Conservation (phyloP, 345 rosid genomes). For the Arabidopsis arenosa region DNA sequence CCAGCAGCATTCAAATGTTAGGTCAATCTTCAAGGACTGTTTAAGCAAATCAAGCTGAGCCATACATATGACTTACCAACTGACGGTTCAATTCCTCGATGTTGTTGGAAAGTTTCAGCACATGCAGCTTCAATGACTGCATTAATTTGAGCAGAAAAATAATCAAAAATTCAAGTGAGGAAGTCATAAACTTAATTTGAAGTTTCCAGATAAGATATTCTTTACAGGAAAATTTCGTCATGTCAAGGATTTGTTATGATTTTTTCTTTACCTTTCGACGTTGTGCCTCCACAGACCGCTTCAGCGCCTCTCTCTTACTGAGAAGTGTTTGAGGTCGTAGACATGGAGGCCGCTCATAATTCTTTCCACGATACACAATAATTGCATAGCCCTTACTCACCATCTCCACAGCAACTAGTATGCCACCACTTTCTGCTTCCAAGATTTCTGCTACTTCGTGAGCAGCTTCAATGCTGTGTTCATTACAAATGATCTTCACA, state of each 20-base stretch:
- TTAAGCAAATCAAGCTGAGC: constrained; percentile 29
- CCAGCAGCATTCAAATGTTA: constrained; percentile 36
- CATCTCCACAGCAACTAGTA: constrained; percentile 79
- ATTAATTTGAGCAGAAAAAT: constrained; percentile 24
- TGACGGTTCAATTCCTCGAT: constrained; percentile 64
- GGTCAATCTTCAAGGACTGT: constrained; percentile 10
- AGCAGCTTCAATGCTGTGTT: constrained; percentile 62
- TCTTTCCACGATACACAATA: constrained; percentile 91
- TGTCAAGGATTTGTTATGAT: constrained; percentile 10
- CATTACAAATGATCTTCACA: constrained; percentile 78
- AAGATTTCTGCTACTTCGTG: constrained; percentile 66
- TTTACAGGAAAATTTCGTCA: not conserved
- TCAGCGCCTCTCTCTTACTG: constrained; percentile 79
- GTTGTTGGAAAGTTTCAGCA: constrained; percentile 72
- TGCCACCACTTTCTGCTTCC: constrained; percentile 94
- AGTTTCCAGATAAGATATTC: constrained; percentile 1
- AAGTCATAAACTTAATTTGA: constrained; percentile 11
- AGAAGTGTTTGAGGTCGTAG: constrained; percentile 85
- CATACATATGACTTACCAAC: constrained; percentile 60
- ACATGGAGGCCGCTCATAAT: constrained; percentile 73
- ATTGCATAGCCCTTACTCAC: constrained; percentile 89
- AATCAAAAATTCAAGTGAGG: not conserved
- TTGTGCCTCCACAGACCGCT: constrained; percentile 81
- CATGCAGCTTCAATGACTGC: constrained; percentile 94
- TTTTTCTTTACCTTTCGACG: constrained; percentile 67